Evolutionary conservation across 176 grass and related monocot species (phyloP), one percentile per base, ranked within the genome.

Genomic region (Cenchrus americanus): DNA sequence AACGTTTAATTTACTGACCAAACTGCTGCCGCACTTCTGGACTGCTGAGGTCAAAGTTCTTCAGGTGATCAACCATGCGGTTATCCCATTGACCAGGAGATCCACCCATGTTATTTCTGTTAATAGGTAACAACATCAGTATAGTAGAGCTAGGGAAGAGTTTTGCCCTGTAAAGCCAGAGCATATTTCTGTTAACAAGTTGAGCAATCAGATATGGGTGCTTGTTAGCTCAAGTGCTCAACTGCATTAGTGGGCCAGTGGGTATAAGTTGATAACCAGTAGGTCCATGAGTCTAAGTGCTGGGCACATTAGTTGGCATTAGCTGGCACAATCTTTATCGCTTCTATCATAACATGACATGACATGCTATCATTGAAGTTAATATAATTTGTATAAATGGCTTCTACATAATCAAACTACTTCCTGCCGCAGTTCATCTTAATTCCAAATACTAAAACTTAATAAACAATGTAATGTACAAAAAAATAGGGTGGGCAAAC

Each of bases 91-190:
- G 89, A 86, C 88, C 93, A 86, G 91, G 81, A 87, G 82, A 90
- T 72, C 93, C 97, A 76, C 93, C 97, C 97, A 99, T 99, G 79
- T 99, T 99, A 79, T 79, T 99, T 81, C 97, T 99, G 71, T 71
- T 22, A 71, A 77, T 34, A 91, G 46, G 58, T 46, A 69, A 71
- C 7, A 74, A 37, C 30, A 81, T 80, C 10, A 57, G 40, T 63
- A 80, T 15, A 40, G 44, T 83, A 69, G 46, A 74, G 27, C 8
- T 73, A 84, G 34, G 23, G 54, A 80, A 85, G 62, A 70, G 32
- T 32, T 24, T 65, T 73, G 70, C 10, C 23, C 40, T 69, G 53
- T 82, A 72, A 75, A 82, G 47, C 12, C 73, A 81, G 23, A 32
- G 26, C 69, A 62, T 52, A 46, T 59, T 52, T 54, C 22, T 53